A percentile compares a stretch with the other conserved stretches of the same genome.
phyloP scores from a whole-genome alignment of 441 rosid genomes.

The Biscutella laevigata region DNA sequence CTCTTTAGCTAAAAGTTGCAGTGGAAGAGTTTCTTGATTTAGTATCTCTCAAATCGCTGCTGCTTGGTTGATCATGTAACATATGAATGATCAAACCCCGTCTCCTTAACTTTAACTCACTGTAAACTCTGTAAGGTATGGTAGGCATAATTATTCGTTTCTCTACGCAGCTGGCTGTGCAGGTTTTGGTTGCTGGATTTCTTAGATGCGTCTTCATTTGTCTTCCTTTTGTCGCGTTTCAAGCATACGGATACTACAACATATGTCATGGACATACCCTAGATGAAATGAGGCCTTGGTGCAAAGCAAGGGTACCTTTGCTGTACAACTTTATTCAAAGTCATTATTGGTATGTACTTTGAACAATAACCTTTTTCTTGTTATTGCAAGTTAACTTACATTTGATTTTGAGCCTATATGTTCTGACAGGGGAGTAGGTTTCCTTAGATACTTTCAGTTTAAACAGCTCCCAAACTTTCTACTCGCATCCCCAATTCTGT shows the following conservation, averaged over 20 bases:
- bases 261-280: conserved; percentile 45
- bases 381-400: neutral
- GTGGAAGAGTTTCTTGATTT: neutral
- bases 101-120: neutral
- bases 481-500: conserved; percentile 78
- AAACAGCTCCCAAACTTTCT: conserved; percentile 92
- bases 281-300: conserved; percentile 74
- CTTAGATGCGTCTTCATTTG: conserved; percentile 47
- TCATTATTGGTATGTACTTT: conserved; percentile 63
- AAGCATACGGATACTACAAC: conserved; percentile 72
- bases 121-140: neutral
- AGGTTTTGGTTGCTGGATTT: conserved; percentile 50
- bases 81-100: neutral
- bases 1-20: neutral
- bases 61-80: neutral
- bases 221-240: conserved; percentile 68
- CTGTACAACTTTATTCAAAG: conserved; percentile 75
- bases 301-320: conserved; percentile 65
- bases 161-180: conserved; percentile 44
- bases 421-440: conserved; percentile 74
- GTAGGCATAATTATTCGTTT: conserved; percentile 11
- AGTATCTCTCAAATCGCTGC: neutral
- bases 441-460: conserved; percentile 69
- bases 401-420: conserved; percentile 3
- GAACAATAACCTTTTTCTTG: neutral